Conservation (phyloP, 2,329 filamentous ascomycete genomes). For the Graphilbum fragrans region DNA sequence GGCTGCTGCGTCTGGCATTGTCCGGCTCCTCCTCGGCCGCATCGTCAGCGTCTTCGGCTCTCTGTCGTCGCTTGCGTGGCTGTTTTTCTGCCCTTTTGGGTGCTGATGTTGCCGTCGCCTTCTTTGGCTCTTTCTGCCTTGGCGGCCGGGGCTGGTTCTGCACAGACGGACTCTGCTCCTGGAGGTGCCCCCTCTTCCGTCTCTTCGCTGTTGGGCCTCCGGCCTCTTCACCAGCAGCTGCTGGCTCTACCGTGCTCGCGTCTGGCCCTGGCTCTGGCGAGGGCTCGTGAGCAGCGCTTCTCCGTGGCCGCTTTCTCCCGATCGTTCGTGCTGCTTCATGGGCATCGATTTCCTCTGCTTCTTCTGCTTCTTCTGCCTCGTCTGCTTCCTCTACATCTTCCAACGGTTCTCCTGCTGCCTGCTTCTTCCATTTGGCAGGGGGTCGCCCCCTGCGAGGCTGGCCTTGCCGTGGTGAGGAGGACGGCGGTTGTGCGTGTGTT, state of each 20-base stretch:
- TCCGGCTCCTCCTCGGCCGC: not conserved
- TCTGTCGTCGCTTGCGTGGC: constrained; percentile 3
- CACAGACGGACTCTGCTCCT: constrained; percentile 26
- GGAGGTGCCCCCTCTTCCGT: constrained; percentile 14
- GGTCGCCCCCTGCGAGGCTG: not conserved
- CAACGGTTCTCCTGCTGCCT: not conserved
- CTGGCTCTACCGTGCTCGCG: constrained; percentile 11
- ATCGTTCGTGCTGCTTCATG: constrained; percentile 28
- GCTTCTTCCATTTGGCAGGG: not conserved
- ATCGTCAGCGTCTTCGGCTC: constrained; percentile 2
- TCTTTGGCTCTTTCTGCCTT: constrained; percentile 7
- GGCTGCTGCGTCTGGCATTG: not conserved
- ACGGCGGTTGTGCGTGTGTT: not conserved
- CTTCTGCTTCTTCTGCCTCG: constrained; percentile 12
- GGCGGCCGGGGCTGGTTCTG: constrained; percentile 25
- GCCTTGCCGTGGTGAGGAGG: not conserved
- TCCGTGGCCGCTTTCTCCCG: constrained; percentile 29
- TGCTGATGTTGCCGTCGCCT: constrained; percentile 4
- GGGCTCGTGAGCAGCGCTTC: constrained; percentile 18
- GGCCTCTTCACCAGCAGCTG: constrained; percentile 8
- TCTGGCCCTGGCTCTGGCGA: constrained; percentile 29
- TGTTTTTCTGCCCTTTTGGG: not conserved
- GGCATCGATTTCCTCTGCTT: constrained; percentile 31
- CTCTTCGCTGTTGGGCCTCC: constrained; percentile 17
- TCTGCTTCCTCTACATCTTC: constrained; percentile 6